Conservation (phyloP, 140 eudicot genomes). For the Stevia rebaudiana region DNA sequence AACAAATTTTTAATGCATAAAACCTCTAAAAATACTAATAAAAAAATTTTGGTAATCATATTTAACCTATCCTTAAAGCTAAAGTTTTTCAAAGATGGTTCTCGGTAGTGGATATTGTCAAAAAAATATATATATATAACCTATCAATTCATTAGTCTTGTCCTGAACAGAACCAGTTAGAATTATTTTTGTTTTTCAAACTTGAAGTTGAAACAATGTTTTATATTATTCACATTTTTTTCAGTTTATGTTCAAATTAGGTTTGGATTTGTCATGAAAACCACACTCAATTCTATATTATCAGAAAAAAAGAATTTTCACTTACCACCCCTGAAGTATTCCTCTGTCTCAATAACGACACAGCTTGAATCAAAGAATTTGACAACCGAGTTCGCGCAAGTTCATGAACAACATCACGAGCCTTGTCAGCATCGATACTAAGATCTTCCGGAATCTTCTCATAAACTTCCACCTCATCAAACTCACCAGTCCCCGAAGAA, state of each 20-base stretch:
- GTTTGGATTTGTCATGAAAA: neutral
- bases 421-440: conserved; percentile 55
- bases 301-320: neutral
- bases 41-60: neutral
- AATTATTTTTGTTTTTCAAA: neutral
- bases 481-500: conserved; percentile 95
- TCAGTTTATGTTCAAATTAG: neutral
- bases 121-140: too few relatives aligned
- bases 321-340: conserved; percentile 80
- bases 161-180: neutral
- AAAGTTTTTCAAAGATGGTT: neutral
- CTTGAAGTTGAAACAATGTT: too few relatives aligned
- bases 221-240: too few relatives aligned
- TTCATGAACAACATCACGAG: conserved; percentile 63
- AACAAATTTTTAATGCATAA: neutral
- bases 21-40: neutral
- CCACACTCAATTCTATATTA: neutral
- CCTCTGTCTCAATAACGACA: conserved; percentile 74
- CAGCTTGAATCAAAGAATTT: conserved; percentile 72
- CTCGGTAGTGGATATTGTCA: neutral
- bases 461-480: conserved; percentile 78
- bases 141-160: neutral
- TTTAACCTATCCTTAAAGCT: neutral
- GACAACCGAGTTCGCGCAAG: conserved; percentile 65
- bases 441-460: conserved; percentile 85